Evolutionary conservation across 2,329 filamentous ascomycete genomes (phyloP), one percentile per base, ranked within the genome.

Genomic region (Chlorencoelia australis): DNA sequence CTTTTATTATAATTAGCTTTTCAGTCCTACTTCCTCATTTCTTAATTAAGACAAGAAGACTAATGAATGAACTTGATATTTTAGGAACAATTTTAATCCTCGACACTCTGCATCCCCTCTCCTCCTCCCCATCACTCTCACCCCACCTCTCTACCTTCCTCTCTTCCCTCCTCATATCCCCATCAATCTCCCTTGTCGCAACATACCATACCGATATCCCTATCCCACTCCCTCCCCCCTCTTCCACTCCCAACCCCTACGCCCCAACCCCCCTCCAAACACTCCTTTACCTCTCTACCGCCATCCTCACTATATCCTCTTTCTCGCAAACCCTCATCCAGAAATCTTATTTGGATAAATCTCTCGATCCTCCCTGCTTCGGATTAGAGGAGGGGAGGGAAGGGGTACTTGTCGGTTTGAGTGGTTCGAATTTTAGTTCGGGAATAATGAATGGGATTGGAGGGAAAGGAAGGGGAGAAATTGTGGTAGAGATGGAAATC

Each of bases 401-500:
- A 57, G 89, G 89, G 6, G 69, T 89, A 7, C 59, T 95, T 0
- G 64, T 88, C 31, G 40, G 63, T 26, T 62, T 67, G 3, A 67
- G 69, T n/a, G 67, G 67, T 13, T 25, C 22, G 22, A 9, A 4
- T 13, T n/a, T n/a, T n/a, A n/a, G n/a, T n/a, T n/a, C n/a, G n/a
- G n/a, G n/a, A 17, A 26, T 3, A 29, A 13, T 16, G 8, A 35
- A 35, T 18, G 21, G 20, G 20, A 47, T 51, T 1, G 50, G 49
- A 5, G 56, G 53, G 8, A 24, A 47, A 15, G 26, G 21, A 47
- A 48, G 36, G 40, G 63, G 64, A 1, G 81, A 73, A 0, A 57
- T 89, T 1, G 83, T 94, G 1, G 58, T 95, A 5, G 78, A 85
- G 52, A 82, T 94, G 72, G 89, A 98, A 59, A 73, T 94, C 49